These are phyloP conservation scores for Pestalotiopsis sp. DNA, from an alignment of 2,329 filamentous ascomycete species.

Conservation along the genomic window DNA sequence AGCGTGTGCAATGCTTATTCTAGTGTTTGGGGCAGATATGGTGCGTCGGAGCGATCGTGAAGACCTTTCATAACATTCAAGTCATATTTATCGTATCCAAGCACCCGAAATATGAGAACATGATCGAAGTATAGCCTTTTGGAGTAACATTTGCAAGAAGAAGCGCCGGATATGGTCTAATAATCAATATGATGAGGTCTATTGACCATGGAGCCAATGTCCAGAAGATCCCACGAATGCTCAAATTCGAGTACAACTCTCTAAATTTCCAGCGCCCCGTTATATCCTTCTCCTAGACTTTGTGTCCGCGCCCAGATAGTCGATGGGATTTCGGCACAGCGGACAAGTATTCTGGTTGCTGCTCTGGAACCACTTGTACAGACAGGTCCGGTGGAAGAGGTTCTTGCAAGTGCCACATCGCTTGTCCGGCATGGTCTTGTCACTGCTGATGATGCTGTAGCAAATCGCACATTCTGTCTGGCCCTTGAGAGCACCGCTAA, in stretches of 20 bases:
- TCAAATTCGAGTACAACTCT: neutral
- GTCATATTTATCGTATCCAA: too few species aligned
- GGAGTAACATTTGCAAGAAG: too few species aligned
- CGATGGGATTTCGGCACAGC: slow-evolving; percentile 87
- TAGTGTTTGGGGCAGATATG: too few species aligned
- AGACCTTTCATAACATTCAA: too few species aligned
- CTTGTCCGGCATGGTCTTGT: slow-evolving; percentile 91
- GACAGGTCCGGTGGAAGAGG: slow-evolving; percentile 83
- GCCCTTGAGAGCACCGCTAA: slow-evolving; percentile 85
- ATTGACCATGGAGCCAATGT: too few species aligned
- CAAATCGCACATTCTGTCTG: slow-evolving; percentile 96
- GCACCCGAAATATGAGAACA: too few species aligned
- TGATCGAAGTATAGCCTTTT: too few species aligned
- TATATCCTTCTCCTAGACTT: slow-evolving; percentile 22
- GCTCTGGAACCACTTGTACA: slow-evolving; percentile 97
- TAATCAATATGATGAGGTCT: too few species aligned
- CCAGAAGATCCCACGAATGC: neutral
- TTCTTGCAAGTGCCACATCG: slow-evolving; percentile 91
- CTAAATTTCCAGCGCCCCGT: neutral
- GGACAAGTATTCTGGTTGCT: slow-evolving; percentile 92
- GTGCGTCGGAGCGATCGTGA: too few species aligned
- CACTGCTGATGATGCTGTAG: slow-evolving; percentile 88
- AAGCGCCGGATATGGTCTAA: too few species aligned
- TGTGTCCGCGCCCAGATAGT: slow-evolving; percentile 45
- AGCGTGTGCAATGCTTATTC: too few species aligned